phyloP scores from a whole-genome alignment of 2,329 filamentous ascomycete genomes.

The Penicillium sp. region DNA sequence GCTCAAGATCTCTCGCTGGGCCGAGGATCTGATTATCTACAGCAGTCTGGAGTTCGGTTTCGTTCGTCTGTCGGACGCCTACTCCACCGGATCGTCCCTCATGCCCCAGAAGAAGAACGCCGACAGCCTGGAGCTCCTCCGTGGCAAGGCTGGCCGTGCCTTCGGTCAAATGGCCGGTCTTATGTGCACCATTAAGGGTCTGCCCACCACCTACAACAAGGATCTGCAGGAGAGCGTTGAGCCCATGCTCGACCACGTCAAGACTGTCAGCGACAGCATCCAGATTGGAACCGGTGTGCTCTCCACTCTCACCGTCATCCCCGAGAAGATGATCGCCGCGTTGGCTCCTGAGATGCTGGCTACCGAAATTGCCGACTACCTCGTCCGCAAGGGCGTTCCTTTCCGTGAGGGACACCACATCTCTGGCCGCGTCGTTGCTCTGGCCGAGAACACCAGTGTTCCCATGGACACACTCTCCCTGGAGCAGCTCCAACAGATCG shows the following conservation, averaged over 20 bases:
- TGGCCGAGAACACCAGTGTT: conserved; percentile 66
- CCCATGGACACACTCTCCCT: conserved; percentile 71
- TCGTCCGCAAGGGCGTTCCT: conserved; percentile 60
- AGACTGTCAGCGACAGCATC: conserved; percentile 78
- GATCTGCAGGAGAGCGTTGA: conserved; percentile 87
- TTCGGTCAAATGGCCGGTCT: conserved; percentile 82
- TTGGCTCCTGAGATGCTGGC: conserved; percentile 84
- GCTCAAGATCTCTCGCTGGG: conserved; percentile 77
- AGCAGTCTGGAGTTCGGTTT: conserved; percentile 75
- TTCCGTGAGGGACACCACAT: conserved; percentile 83
- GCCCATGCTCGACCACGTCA: conserved; percentile 81
- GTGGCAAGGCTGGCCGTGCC: conserved; percentile 74
- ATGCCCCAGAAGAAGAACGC: conserved; percentile 86
- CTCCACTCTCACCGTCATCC: conserved; percentile 68
- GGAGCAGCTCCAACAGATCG: conserved; percentile 68
- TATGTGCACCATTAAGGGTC: conserved; percentile 73
- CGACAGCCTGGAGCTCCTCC: conserved; percentile 72
- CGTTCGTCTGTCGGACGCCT: conserved; percentile 74
- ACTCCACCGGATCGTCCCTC: conserved; percentile 73
- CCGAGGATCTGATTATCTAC: conserved; percentile 86
- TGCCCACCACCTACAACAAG: conserved; percentile 86
- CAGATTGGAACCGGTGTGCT: conserved; percentile 82
- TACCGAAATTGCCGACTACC: conserved; percentile 52
- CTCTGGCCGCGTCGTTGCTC: conserved; percentile 70
- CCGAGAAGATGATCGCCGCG: conserved; percentile 76